Evolutionary conservation across 495 filamentous ascomycete species (phyloP), one percentile per base, ranked within the genome.

Genomic region (Chaetomium fimeti): DNA sequence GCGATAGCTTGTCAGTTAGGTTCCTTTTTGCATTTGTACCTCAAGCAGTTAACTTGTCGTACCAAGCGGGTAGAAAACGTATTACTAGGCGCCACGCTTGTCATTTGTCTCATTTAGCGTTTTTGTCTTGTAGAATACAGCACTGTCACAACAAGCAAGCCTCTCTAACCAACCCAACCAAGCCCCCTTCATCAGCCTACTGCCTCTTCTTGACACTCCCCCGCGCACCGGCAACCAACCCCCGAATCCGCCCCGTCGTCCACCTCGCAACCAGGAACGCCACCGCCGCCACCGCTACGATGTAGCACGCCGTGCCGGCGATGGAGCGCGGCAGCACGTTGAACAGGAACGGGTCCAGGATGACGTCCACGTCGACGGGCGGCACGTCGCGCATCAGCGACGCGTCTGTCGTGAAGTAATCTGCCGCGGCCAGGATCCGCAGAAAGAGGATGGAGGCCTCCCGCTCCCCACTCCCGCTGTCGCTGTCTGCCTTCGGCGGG

Each of bases 281-380:
- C 25, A 79, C 58, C 49, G 81, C 67, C 12, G 83, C 82, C 63
- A 92, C 82, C 24, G 82, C 66, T 7, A 80, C 64, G 56, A 90
- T 78, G 74, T 87, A 91, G 27, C 69, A 73, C 32, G 82, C 84
- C 15, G 88, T 93, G 45, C 85, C 85, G 18, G 90, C 69, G 22
- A 94, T 75, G 22, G 89, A 91, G 56, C 81, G 78, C 12, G 91
- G 91, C 64, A 93, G 80, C 8, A 89, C 68, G 75, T 91, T 91
- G 66, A 85, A 76, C 43, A 92, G 51, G 66, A 85, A 97, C 24
- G 92, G 91, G 77, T 98, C 94, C 27, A 98, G 85, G 72, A 97
- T 91, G 58, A 98, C 82, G 74, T 98, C 93, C 22, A 88, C 91
- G 60, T 81, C 75, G 24, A 97, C 91, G 1, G 85, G 81, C 3